Conservation (phyloP, 768 basidiomycete genomes). For the Dentipellis fragilis region DNA sequence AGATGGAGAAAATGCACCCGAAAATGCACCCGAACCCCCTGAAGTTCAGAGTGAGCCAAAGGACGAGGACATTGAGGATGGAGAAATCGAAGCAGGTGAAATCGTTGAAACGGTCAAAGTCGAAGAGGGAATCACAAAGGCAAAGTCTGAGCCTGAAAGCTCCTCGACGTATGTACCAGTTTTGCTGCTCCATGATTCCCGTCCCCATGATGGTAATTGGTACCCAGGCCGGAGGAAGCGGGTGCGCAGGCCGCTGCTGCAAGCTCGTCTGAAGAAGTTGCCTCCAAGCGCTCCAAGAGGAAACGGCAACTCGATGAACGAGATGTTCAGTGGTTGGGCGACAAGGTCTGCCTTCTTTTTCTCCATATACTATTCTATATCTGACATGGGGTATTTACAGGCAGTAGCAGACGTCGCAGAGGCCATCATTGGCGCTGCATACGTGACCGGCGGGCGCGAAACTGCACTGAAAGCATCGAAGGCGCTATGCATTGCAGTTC, state of each 20-base stretch:
- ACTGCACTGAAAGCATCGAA: slow-evolving; percentile 55
- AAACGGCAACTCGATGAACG: slow-evolving; percentile 32
- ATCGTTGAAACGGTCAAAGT: no score
- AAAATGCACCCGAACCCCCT: not conserved
- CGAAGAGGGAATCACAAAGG: no score
- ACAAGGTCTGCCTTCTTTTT: slow-evolving; percentile 47
- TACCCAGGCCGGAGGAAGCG: no score
- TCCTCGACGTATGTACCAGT: no score
- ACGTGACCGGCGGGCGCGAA: slow-evolving; percentile 62
- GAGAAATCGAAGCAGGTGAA: no score
- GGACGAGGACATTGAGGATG: no score
- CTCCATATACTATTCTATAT: slow-evolving; percentile 5
- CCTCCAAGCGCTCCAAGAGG: slow-evolving; percentile 23
- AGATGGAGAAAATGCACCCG: not conserved
- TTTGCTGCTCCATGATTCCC: no score
- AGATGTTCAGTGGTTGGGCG: slow-evolving; percentile 52
- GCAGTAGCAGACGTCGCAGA: slow-evolving; percentile 78
- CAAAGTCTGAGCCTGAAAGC: no score
- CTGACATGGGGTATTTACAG: slow-evolving; percentile 37
- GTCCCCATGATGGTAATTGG: no score
- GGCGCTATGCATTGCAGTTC: slow-evolving; percentile 55
- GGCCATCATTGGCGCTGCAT: slow-evolving; percentile 78
- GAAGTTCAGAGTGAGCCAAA: no score
- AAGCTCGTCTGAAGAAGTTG: no score
- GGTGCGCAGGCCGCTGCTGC: no score